Conservation (phyloP, 2,329 filamentous ascomycete genomes). For the Colletotrichum aenigma region DNA sequence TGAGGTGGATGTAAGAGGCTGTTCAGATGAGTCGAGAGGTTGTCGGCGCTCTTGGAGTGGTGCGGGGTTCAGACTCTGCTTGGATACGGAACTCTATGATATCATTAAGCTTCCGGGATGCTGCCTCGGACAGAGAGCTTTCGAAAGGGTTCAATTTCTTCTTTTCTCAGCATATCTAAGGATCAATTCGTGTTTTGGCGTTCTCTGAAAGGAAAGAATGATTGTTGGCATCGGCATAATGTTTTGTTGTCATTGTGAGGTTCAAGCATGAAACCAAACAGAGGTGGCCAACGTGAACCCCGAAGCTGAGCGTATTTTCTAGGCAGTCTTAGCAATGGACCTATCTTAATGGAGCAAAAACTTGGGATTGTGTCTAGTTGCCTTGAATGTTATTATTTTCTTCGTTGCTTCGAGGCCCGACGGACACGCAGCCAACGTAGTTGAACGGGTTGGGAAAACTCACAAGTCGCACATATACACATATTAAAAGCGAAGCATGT, state of each 20-base stretch:
- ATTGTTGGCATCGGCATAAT: accelerated
- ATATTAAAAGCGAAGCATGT: accelerated
- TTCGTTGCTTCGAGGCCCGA: not conserved
- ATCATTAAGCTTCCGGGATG: not conserved
- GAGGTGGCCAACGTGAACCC: not conserved
- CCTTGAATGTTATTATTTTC: accelerated
- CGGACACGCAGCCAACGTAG: not conserved
- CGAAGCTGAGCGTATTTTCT: not conserved
- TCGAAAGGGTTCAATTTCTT: not conserved
- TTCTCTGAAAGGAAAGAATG: accelerated
- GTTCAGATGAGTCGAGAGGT: not conserved
- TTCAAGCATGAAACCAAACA: not conserved
- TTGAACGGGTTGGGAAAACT: accelerated
- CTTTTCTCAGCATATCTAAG: accelerated
- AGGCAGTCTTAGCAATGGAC: not conserved
- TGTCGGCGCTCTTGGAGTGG: not conserved
- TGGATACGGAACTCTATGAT: not conserved
- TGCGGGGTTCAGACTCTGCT: not conserved
- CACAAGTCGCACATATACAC: not conserved
- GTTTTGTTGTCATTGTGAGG: not conserved
- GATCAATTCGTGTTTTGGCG: accelerated
- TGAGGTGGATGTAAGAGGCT: no score
- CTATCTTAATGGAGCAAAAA: not conserved
- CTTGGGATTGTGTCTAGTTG: not conserved
- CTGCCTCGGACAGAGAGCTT: not conserved